A percentile compares a stretch with the other conserved stretches of the same genome.
Evolutionary conservation across 441 rosid genomes (phyloP).

Genomic region (Eruca vesicaria): DNA sequence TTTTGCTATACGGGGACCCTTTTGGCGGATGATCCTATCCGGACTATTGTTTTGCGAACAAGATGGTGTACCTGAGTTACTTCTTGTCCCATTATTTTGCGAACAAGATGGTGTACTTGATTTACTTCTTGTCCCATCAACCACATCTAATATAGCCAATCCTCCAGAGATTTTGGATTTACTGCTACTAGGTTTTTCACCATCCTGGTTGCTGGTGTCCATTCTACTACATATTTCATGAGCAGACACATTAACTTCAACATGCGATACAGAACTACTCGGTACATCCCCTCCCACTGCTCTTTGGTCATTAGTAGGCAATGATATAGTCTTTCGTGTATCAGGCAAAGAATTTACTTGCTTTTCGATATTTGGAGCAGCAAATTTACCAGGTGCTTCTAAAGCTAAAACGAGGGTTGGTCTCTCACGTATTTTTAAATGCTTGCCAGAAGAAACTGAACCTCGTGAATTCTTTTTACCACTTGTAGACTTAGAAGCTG

Average conservation of each 20-base stretch:
- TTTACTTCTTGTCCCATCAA: constrained; percentile 41
- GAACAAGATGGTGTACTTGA: constrained; percentile 55
- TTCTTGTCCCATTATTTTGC: constrained; percentile 58
- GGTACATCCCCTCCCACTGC: constrained; percentile 32
- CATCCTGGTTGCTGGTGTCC: constrained; percentile 29
- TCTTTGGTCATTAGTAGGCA: constrained; percentile 43
- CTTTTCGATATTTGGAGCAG: constrained; percentile 32
- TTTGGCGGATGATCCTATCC: constrained; percentile 77
- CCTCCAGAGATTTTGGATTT: constrained; percentile 50
- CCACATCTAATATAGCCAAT: constrained; percentile 38
- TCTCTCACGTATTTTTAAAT: constrained; percentile 39
- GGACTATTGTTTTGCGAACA: constrained; percentile 66
- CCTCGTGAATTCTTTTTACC: constrained; percentile 26
- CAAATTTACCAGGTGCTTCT: constrained; percentile 34
- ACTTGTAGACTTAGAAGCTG: constrained; percentile 26
- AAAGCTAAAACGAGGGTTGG: constrained; percentile 34
- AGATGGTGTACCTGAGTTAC: constrained; percentile 47
- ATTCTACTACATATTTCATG: constrained; percentile 36
- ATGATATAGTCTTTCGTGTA: constrained; percentile 30
- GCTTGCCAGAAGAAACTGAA: constrained; percentile 37
- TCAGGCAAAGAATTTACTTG: constrained; percentile 37
- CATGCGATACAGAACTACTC: constrained; percentile 32
- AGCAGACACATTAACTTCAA: constrained; percentile 32
- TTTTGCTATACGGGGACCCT: constrained; percentile 99
- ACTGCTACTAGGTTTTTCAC: constrained; percentile 38